A percentile compares a stretch with the other conserved stretches of the same genome.
Evolutionary conservation across 176 grass and related monocot species (phyloP).

Genomic region (Zoysia pacifica): DNA sequence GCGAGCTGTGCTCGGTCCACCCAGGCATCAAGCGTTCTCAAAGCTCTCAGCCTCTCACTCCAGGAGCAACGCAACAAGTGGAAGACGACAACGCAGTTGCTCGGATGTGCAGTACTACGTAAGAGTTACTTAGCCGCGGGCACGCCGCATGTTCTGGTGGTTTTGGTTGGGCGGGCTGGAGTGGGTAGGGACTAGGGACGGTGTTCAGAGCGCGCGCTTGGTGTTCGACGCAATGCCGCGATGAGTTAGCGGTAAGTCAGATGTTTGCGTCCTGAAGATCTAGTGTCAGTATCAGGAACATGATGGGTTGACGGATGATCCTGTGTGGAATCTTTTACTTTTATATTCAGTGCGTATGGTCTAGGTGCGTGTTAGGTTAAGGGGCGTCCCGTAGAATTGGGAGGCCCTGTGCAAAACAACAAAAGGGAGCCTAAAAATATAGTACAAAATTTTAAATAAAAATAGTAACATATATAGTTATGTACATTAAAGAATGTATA

Average conservation of each 20-base stretch:
- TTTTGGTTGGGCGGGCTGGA: not conserved
- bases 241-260: not conserved
- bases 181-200: not conserved
- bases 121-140: conserved; percentile 9
- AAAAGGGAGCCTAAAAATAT: too few species aligned
- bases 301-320: not conserved
- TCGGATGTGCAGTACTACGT: not conserved
- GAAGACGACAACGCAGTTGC: conserved; percentile 24
- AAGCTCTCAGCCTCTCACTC: not conserved
- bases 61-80: conserved; percentile 15
- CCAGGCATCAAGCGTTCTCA: conserved; percentile 26
- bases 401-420: too few species aligned
- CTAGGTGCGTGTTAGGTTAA: conserved; percentile 28
- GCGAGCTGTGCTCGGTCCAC: conserved; percentile 16
- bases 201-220: conserved; percentile 5
- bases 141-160: conserved; percentile 20
- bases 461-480: too few species aligned
- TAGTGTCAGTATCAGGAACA: conserved; percentile 34
- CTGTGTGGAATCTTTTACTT: not conserved
- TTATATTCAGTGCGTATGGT: not conserved
- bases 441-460: too few species aligned
- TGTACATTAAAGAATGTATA: too few species aligned
- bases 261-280: conserved; percentile 26
- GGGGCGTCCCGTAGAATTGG: too few species aligned
- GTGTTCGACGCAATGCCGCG: conserved; percentile 35